Conservation (phyloP, 345 rosid genomes). For the Bretschneidera sinensis region DNA sequence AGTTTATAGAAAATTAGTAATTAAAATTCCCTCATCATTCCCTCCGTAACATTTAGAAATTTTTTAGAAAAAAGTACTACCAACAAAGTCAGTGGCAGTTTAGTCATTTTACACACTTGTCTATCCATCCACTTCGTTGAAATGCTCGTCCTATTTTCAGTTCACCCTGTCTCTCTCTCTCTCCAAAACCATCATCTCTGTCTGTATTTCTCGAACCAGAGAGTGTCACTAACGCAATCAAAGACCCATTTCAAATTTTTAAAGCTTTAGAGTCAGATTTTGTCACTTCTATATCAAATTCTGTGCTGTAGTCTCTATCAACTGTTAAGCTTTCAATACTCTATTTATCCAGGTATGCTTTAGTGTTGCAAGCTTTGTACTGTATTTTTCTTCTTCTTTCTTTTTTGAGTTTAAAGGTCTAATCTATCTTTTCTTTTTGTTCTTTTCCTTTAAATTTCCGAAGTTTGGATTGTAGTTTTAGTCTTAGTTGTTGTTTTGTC, state of each 20-base stretch:
- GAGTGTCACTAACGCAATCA: constrained; percentile 11
- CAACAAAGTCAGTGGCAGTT: constrained; percentile 17
- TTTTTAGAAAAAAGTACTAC: constrained; percentile 3
- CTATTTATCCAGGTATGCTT: constrained; percentile 18
- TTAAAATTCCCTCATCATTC: too few relatives aligned
- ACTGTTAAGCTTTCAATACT: background rate
- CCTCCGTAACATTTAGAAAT: constrained; percentile 8
- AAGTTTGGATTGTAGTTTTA: background rate
- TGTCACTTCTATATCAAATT: constrained; percentile 11
- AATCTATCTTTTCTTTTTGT: too few relatives aligned
- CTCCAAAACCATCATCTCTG: too few relatives aligned
- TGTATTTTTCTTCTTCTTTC: too few relatives aligned
- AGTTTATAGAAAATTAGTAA: too few relatives aligned
- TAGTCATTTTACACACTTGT: constrained; percentile 7
- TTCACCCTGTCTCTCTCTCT: background rate
- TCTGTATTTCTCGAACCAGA: too few relatives aligned
- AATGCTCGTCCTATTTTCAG: constrained; percentile 16
- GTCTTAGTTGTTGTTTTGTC: background rate
- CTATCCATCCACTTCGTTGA: constrained; percentile 26
- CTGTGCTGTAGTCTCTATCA: background rate
- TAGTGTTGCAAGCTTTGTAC: constrained; percentile 2
- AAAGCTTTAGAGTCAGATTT: constrained; percentile 9
- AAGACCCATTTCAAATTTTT: constrained; percentile 11
- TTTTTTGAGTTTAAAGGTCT: background rate
- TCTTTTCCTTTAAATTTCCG: too few relatives aligned